Base-by-base conservation (phyloP, 2,329 filamentous ascomycete genomes). In the Fusarium goolgardi region DNA sequence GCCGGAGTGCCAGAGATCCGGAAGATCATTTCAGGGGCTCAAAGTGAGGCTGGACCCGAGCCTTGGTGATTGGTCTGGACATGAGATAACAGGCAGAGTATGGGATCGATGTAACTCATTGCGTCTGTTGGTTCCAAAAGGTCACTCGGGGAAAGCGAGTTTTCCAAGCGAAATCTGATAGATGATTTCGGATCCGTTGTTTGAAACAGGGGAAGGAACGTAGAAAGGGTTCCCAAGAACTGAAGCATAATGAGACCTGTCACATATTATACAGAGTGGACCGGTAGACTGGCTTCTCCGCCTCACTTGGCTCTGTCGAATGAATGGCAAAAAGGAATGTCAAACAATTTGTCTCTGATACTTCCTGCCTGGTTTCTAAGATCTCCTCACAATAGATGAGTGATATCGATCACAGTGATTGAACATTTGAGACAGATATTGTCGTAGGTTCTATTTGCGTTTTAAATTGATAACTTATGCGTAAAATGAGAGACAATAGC, bases 21-120 rank as follows among this genome's bases (percentile, higher is more conserved):
- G 47, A 5, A 21, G 47, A 40, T 40, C 47, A n/a, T 13, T 51
- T 6, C 47, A 51, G 47, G 47, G 47, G 34, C 47, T n/a, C 32
- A 16, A 10, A 6, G 31, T 11, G 5, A 49, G 16, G 46, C 7
- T n/a, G n/a, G 13, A 16, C 5, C 23, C 3, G 16, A 8, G 18
- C 12, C 27, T 20, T 45, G 25, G 23, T 23, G 23, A 5, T 23
- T 23, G 23, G 25, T 10, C 5, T 20, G 25, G 18, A 20, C 15
- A 3, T 20, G n/a, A 45, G 25, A 18, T n/a, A 12, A 27, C 18
- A 25, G 6, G 6, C 23, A 3, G 6, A n/a, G n/a, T 1, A 29
- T 45, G 11, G 0, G 4, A 16, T 45, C 5, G 8, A 3, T 31
- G n/a, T 2, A 16, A 31, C 3, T 2, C 16, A 11, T 7, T 6